Evolutionary conservation across 257 asterid species (phyloP).

Genomic region (Ilex asprella): DNA sequence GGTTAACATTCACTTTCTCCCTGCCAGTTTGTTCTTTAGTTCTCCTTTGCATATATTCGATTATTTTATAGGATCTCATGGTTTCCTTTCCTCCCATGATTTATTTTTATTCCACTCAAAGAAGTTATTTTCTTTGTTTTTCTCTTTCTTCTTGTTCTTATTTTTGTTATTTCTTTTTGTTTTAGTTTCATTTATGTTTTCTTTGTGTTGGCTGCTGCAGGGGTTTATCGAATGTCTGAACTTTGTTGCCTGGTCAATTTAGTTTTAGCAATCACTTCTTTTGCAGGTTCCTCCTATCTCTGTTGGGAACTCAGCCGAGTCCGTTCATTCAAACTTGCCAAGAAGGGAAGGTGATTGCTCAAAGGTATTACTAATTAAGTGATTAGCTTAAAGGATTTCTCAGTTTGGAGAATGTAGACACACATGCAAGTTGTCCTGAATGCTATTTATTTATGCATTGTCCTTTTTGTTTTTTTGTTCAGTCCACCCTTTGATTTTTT

Average conservation of each 20-base stretch:
- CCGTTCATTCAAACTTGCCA: slow-evolving; percentile 47
- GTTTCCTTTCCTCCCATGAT: not conserved
- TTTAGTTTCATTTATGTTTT: no score
- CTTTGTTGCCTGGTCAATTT: not conserved
- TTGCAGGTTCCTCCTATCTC: slow-evolving; percentile 57
- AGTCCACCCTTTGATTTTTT: slow-evolving; percentile 4
- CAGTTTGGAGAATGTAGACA: not conserved
- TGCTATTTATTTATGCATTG: not conserved
- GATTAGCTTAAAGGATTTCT: not conserved
- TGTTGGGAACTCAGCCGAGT: slow-evolving; percentile 52
- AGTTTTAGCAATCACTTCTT: not conserved
- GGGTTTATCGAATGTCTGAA: not conserved
- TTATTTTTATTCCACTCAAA: not conserved
- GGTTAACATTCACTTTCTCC: no score
- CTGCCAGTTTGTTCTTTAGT: no score
- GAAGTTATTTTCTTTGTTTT: not conserved
- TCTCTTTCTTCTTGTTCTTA: no score
- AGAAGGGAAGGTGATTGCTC: slow-evolving; percentile 26
- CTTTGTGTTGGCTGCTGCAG: not conserved
- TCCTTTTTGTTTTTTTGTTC: not conserved
- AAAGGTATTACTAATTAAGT: slow-evolving; percentile 22
- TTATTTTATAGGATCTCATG: not conserved
- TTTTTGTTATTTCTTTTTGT: no score
- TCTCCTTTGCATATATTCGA: not conserved
- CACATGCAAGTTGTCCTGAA: not conserved